Percentiles rank a stretch among this genome's conserved stretches.
Evolutionary conservation across 129 eudicot species (phyloP).

Genomic region (Tagetes erecta): DNA sequence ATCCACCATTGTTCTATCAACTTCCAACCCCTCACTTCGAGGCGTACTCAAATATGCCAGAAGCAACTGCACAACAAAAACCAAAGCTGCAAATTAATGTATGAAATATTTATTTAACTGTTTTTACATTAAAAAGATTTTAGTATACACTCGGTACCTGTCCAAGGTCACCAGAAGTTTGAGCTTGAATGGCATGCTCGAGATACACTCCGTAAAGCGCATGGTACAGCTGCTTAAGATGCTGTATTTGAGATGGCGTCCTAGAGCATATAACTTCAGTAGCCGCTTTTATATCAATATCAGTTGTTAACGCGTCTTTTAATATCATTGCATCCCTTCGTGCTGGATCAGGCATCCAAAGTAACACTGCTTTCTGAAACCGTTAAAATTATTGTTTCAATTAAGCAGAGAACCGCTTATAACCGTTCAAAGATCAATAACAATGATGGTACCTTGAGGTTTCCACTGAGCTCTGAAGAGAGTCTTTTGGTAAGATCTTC

Average conservation of each 20-base stretch:
- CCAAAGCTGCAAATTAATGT: constrained; percentile 7
- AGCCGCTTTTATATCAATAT: constrained; percentile 59
- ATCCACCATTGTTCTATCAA: constrained; percentile 67
- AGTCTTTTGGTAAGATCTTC: constrained; percentile 69
- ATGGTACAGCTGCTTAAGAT: constrained; percentile 63
- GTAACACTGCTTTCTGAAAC: constrained; percentile 68
- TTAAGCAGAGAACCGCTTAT: too few relatives aligned
- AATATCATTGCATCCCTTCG: constrained; percentile 68
- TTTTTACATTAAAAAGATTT: background rate
- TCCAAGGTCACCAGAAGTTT: constrained; percentile 66
- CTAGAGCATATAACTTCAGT: constrained; percentile 87
- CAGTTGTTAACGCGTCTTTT: constrained; percentile 43
- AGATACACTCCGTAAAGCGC: constrained; percentile 54
- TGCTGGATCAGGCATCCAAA: constrained; percentile 87
- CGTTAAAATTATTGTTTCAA: constrained; percentile 7
- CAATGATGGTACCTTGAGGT: constrained; percentile 49
- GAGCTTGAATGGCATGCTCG: constrained; percentile 77
- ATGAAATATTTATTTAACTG: background rate
- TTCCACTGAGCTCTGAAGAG: constrained; percentile 71
- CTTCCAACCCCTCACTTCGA: constrained; percentile 83
- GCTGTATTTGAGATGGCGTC: constrained; percentile 68
- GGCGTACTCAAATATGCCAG: constrained; percentile 61
- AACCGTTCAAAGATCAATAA: background rate
- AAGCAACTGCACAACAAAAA: constrained; percentile 53
- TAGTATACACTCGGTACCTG: constrained; percentile 40